These are phyloP conservation scores for Plantago elongata DNA, from an alignment of 257 asterid species.

Conservation along the genomic window DNA sequence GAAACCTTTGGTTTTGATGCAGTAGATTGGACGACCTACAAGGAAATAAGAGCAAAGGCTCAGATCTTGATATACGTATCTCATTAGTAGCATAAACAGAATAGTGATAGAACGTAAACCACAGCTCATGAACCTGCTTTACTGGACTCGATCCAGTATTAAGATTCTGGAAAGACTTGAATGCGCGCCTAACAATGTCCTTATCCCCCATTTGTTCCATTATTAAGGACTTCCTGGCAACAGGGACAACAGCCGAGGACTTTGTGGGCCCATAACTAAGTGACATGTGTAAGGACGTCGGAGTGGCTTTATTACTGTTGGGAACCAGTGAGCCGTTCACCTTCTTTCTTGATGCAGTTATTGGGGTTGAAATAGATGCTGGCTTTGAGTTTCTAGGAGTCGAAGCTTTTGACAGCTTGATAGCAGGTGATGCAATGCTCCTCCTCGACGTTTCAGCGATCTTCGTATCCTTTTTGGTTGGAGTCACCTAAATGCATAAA, in stretches of 20 bases:
- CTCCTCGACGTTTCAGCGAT: conserved; percentile 28
- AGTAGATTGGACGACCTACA: conserved; percentile 46
- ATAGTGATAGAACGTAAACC: neutral
- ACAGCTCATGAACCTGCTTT: conserved; percentile 37
- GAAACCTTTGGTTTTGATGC: conserved; percentile 38
- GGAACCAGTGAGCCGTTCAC: conserved; percentile 29
- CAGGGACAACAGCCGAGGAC: conserved; percentile 24
- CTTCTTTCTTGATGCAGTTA: conserved; percentile 44
- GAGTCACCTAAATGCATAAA: conserved; percentile 41
- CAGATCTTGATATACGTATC: neutral
- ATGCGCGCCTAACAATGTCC: conserved; percentile 84
- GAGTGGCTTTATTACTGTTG: conserved; percentile 38
- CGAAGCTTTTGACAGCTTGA: conserved; percentile 38
- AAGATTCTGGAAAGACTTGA: conserved; percentile 70
- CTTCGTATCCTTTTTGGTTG: conserved; percentile 39
- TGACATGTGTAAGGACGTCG: conserved; percentile 80
- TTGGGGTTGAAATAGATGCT: conserved; percentile 24
- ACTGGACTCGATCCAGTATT: conserved; percentile 31
- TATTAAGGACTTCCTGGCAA: conserved; percentile 58
- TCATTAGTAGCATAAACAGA: neutral
- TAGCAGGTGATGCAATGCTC: conserved; percentile 42
- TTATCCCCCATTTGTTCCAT: conserved; percentile 98
- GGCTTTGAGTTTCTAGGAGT: conserved; percentile 41
- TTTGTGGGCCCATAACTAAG: conserved; percentile 59
- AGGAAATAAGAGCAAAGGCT: conserved; percentile 15